Base-by-base conservation (phyloP, 306 rosid species). In the Elaeagnus macrophylla region DNA sequence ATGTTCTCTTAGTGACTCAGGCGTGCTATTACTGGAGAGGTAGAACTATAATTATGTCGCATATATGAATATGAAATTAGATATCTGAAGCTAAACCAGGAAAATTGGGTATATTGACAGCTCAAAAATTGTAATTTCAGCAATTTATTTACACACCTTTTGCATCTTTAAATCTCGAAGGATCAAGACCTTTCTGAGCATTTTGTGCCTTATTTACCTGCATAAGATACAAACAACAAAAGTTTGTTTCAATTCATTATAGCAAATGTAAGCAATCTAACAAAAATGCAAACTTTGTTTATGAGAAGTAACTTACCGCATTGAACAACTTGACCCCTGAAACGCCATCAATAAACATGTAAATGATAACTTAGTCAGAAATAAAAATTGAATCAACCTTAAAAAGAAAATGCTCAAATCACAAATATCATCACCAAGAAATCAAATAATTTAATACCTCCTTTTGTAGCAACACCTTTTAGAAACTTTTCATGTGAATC, bases 161-260 rank as follows among this genome's bases (percentile, higher is more conserved):
- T 55, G 89, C 89, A 78, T 91, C 95, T 65, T 72, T 91, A 65
- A 43, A 73, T 69, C 85, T 91, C 46, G 75, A 75, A 59, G 96
- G 73, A 70, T 91, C 63, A 70, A 87, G 65, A 42, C 95, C 93
- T 75, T 73, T 87, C 71, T 82, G 93, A 60, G 93, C 89, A 79
- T 68, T 55, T 59, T 87, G 95, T 68, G 99, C 96, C 79, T 84
- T 91, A 76, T 81, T 91, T 74, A 91, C 96, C 99, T 91, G 77
- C 63, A 77, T 54, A 66, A 73, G 37, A 46, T 54, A 40, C 48
- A 41, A 70, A 17, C 60, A 39, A 56, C 12, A 64, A 8, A 57
- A 53, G 39, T 46, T 51, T 47, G 40, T 14, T 20, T 49, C 43
- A 45, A 37, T 54, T 19, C 18, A 35, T 48, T 25, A 62, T 20